Percentiles rank a stretch among this genome's conserved stretches.
Conservation (phyloP, 2,329 filamentous ascomycete species). For the Aureobasidium sp. region DNA sequence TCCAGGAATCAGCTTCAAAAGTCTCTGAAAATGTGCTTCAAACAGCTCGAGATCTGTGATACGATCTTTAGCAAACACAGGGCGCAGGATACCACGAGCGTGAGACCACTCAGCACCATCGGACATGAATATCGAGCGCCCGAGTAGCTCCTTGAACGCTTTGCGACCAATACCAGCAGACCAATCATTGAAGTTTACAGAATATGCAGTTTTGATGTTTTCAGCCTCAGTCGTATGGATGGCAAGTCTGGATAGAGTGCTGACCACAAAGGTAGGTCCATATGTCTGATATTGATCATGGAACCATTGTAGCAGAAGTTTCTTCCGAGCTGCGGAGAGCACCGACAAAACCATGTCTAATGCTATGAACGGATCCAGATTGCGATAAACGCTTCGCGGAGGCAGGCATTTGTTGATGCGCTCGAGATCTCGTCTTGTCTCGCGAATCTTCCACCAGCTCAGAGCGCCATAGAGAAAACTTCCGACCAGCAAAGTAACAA, state of each 20-base stretch:
- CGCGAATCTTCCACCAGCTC: neutral
- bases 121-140: conserved; percentile 38
- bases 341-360: conserved; percentile 9
- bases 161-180: conserved; percentile 27
- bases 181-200: conserved; percentile 43
- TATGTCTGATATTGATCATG: conserved; percentile 1
- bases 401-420: neutral
- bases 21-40: conserved; percentile 51
- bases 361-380: conserved; percentile 1
- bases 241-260: conserved; percentile 27
- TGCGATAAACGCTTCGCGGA: neutral
- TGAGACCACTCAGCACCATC: conserved; percentile 36
- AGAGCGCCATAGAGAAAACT: neutral
- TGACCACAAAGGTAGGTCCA: conserved; percentile 36
- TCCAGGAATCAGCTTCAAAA: conserved; percentile 53
- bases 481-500: neutral
- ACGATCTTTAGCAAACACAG: conserved; percentile 48
- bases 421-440: neutral
- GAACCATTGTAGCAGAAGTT: conserved; percentile 11
- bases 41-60: conserved; percentile 51
- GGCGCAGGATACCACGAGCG: conserved; percentile 43
- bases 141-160: conserved; percentile 36
- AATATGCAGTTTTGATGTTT: conserved; percentile 42
- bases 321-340: conserved; percentile 8
- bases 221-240: conserved; percentile 42